Evolutionary conservation across 371 early-diverging fungal species (phyloP).

Genomic region (Syncephalastrum monosporum): DNA sequence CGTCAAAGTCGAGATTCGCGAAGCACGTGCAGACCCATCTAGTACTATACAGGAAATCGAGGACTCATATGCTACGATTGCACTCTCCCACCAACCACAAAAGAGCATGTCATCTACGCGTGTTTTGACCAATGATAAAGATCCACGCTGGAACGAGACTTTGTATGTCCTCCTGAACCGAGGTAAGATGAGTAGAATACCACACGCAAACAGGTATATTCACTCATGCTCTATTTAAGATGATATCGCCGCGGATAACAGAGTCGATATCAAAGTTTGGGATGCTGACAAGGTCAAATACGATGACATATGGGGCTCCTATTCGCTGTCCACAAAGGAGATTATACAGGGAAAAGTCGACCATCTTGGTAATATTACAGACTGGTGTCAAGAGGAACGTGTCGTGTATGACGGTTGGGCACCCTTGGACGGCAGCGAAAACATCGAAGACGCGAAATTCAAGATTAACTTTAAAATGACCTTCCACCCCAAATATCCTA

Average conservation of each 20-base stretch:
- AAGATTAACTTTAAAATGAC: slow-evolving; percentile 36
- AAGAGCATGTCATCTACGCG: slow-evolving; percentile 33
- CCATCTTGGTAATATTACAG: slow-evolving; percentile 30
- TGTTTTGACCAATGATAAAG: slow-evolving; percentile 41
- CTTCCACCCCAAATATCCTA: slow-evolving; percentile 47
- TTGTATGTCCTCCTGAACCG: slow-evolving; percentile 32
- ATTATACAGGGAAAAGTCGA: slow-evolving; percentile 32
- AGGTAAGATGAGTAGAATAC: slow-evolving; percentile 12
- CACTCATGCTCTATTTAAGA: slow-evolving; percentile 12
- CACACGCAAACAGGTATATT: neutral
- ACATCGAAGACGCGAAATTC: slow-evolving; percentile 24
- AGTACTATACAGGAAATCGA: slow-evolving; percentile 30
- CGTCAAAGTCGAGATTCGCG: slow-evolving; percentile 31
- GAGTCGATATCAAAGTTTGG: slow-evolving; percentile 44
- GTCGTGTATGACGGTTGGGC: slow-evolving; percentile 47
- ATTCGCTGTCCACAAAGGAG: slow-evolving; percentile 32
- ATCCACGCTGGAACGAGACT: slow-evolving; percentile 43
- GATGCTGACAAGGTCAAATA: slow-evolving; percentile 47
- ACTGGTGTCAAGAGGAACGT: slow-evolving; percentile 35
- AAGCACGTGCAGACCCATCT: slow-evolving; percentile 22
- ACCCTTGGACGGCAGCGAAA: slow-evolving; percentile 36
- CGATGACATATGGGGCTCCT: slow-evolving; percentile 42
- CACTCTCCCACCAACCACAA: slow-evolving; percentile 39
- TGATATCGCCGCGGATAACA: slow-evolving; percentile 36
- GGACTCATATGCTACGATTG: slow-evolving; percentile 38